phyloP scores from a whole-genome alignment of 1,284 basidiomycete species.

The Fomitopsis pinicola region DNA sequence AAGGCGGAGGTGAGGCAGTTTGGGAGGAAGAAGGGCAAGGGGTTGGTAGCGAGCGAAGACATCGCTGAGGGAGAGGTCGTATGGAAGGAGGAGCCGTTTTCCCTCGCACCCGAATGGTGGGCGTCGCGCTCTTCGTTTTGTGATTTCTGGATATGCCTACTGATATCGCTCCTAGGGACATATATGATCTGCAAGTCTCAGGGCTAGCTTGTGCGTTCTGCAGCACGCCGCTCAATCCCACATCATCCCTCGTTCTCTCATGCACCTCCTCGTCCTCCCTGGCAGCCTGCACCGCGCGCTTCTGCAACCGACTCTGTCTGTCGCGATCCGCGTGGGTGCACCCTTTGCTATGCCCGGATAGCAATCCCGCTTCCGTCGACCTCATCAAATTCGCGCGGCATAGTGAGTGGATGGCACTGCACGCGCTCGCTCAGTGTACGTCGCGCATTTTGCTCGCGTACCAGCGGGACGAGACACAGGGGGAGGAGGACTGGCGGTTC shows the following conservation, averaged over 20 bases:
- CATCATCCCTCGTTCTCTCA: constrained; percentile 42
- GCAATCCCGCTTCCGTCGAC: constrained; percentile 64
- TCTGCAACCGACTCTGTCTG: constrained; percentile 78
- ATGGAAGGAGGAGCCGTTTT: constrained; percentile 80
- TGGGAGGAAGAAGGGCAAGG: constrained; percentile 74
- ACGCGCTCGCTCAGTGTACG: constrained; percentile 64
- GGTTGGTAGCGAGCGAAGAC: constrained; percentile 66
- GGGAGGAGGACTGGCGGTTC: constrained; percentile 47
- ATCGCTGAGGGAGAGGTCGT: constrained; percentile 71
- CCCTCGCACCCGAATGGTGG: constrained; percentile 69
- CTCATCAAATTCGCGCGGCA: constrained; percentile 59
- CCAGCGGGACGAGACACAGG: constrained; percentile 37
- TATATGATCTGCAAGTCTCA: constrained; percentile 58
- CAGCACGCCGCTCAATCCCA: constrained; percentile 51
- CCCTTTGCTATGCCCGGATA: constrained; percentile 68
- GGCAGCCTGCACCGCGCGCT: constrained; percentile 55
- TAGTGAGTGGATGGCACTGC: constrained; percentile 70
- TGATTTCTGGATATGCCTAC: background rate
- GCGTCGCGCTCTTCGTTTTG: constrained; percentile 12
- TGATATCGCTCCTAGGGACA: constrained; percentile 44
- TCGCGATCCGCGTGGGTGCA: constrained; percentile 59
- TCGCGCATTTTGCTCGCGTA: constrained; percentile 58
- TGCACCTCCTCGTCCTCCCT: constrained; percentile 44
- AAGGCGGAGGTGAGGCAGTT: constrained; percentile 73
- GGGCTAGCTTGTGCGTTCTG: constrained; percentile 63